A percentile compares a stretch with the other conserved stretches of the same genome.
Evolutionary conservation across 192 early-diverging fungal genomes (phyloP).

Genomic region (Backusella tarrabulga): DNA sequence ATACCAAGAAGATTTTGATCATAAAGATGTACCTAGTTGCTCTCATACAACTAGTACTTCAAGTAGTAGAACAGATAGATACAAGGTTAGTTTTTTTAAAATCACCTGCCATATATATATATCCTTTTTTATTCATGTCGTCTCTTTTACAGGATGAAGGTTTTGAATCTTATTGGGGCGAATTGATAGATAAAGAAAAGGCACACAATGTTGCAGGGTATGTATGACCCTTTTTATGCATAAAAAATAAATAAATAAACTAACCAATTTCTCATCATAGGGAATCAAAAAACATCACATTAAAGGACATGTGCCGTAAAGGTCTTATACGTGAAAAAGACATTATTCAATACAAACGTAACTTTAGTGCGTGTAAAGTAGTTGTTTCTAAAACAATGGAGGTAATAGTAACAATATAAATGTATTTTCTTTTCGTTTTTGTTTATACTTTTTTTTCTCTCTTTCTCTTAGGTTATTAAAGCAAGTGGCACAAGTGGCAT

Average conservation of each 20-base stretch:
- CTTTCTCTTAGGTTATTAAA: constrained; percentile 27
- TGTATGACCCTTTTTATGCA: constrained; percentile 1
- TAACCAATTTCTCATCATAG: neutral
- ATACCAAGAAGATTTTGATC: neutral
- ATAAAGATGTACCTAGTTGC: neutral
- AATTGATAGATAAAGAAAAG: constrained; percentile 31
- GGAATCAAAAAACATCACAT: constrained; percentile 38
- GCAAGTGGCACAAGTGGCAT: constrained; percentile 29
- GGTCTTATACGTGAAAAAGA: constrained; percentile 37
- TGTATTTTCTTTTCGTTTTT: no score
- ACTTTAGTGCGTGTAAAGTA: constrained; percentile 40
- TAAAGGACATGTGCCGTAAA: constrained; percentile 41
- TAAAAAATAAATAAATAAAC: neutral
- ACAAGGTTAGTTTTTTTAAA: neutral
- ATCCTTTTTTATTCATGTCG: neutral
- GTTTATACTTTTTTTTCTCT: neutral
- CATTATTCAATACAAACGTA: constrained; percentile 38
- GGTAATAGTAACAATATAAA: constrained; percentile 7
- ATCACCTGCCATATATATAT: neutral
- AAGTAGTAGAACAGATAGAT: constrained; percentile 4
- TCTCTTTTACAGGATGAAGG: constrained; percentile 17
- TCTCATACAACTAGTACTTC: neutral
- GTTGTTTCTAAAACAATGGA: constrained; percentile 37
- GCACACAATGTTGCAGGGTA: constrained; percentile 38
- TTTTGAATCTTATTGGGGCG: constrained; percentile 34